Conservation (phyloP, 2,329 filamentous ascomycete genomes). For the Seiridium unicorne region DNA sequence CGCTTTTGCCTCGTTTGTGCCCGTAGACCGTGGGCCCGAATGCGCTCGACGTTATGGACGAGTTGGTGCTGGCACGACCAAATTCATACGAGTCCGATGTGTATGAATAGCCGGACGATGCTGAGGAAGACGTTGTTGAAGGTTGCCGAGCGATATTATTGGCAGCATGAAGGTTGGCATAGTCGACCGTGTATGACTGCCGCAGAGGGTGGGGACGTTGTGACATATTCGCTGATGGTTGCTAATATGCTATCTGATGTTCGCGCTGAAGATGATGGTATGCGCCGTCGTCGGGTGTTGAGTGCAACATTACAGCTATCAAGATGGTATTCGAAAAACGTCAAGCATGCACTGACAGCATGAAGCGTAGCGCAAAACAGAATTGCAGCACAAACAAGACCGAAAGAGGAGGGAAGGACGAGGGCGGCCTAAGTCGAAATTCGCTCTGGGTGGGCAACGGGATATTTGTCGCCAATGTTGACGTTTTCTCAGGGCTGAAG, state of each 20-base stretch:
- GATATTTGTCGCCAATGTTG: not conserved
- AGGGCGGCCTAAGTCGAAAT: not conserved
- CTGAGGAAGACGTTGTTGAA: conserved; percentile 70
- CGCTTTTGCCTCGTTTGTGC: conserved; percentile 76
- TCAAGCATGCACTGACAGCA: not conserved
- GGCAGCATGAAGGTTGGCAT: conserved; percentile 32
- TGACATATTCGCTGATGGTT: conserved; percentile 44
- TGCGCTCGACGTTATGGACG: conserved; percentile 63
- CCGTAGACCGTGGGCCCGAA: conserved; percentile 42
- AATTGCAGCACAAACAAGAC: not conserved
- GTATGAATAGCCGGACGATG: conserved; percentile 64
- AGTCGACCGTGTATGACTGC: conserved; percentile 45
- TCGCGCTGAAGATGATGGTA: conserved; percentile 23
- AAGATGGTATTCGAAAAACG: not conserved
- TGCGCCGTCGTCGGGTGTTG: conserved; percentile 16
- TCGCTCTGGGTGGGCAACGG: not conserved
- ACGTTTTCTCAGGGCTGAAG: not conserved
- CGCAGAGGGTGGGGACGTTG: conserved; percentile 57
- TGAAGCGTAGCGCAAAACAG: not conserved
- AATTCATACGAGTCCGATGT: conserved; percentile 51
- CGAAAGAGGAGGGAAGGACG: not conserved
- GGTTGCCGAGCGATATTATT: conserved; percentile 56
- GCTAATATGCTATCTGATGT: conserved; percentile 17
- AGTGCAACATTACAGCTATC: conserved; percentile 28
- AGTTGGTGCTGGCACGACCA: conserved; percentile 67